A percentile compares a stretch with the other conserved stretches of the same genome.
phyloP scores from a whole-genome alignment of 1,284 basidiomycete genomes.

The Rhodotorula sp. region DNA sequence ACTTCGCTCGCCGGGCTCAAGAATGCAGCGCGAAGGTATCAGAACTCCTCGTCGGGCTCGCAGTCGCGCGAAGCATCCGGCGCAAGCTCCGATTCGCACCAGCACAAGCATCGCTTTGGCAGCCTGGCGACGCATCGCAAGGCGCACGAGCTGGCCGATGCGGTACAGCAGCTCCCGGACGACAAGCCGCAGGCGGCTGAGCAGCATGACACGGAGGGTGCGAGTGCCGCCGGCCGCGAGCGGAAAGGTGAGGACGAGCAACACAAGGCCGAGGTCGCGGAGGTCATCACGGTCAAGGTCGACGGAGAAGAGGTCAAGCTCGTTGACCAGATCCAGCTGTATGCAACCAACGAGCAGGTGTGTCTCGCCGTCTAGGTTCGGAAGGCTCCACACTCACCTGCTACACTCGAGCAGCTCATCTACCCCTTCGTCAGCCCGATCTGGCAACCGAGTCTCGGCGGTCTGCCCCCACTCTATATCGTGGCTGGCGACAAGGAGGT shows the following conservation, averaged over 20 bases:
- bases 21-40: slow-evolving; percentile 50
- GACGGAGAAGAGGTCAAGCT: slow-evolving; percentile 43
- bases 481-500: slow-evolving; percentile 90
- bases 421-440: slow-evolving; percentile 82
- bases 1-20: slow-evolving; percentile 58
- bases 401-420: slow-evolving; percentile 14
- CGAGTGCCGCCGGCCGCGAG: neutral
- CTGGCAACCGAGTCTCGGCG: slow-evolving; percentile 76
- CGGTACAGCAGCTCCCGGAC: slow-evolving; percentile 22
- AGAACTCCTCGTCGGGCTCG: neutral
- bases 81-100: neutral
- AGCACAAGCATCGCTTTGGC: slow-evolving; percentile 3
- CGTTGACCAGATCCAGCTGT: slow-evolving; percentile 75
- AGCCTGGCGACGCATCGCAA: slow-evolving; percentile 23
- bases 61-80: neutral
- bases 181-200: slow-evolving; percentile 21
- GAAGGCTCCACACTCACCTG: neutral
- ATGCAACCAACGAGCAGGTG: slow-evolving; percentile 80
- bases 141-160: slow-evolving; percentile 24
- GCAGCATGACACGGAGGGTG: neutral
- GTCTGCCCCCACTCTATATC: slow-evolving; percentile 81
- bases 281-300: slow-evolving; percentile 35
- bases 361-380: slow-evolving; percentile 49
- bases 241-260: neutral
- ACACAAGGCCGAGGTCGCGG: slow-evolving; percentile 29